Evolutionary conservation across 228 moss, liverwort and hornwort genomes (phyloP).

Genomic region (Sphagnum fallax): DNA sequence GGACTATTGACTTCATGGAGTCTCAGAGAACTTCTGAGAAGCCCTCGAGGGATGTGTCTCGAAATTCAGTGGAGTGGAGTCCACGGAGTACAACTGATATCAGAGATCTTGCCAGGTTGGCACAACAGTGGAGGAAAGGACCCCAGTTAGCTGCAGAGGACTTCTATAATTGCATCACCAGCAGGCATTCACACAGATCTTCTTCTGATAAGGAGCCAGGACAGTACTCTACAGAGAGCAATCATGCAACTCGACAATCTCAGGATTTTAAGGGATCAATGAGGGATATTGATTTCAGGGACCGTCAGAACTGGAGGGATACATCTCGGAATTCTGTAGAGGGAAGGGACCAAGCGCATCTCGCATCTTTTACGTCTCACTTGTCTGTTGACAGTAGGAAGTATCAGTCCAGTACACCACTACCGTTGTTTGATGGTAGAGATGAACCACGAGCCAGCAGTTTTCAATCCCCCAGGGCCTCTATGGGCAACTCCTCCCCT

Average conservation of each 20-base stretch:
- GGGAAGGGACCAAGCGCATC: slow-evolving; percentile 10
- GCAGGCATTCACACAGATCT: slow-evolving; percentile 18
- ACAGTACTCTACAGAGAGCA: no score
- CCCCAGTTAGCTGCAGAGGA: slow-evolving; percentile 13
- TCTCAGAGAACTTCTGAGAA: slow-evolving; percentile 30
- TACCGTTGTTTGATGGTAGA: slow-evolving; percentile 44
- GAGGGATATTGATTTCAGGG: slow-evolving; percentile 6
- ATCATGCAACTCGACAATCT: no score
- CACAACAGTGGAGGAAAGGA: slow-evolving; percentile 27
- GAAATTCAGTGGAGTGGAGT: slow-evolving; percentile 37
- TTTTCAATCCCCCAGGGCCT: slow-evolving; percentile 8
- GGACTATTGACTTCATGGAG: slow-evolving; percentile 41
- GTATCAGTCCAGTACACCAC: slow-evolving; percentile 5
- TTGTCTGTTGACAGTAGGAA: slow-evolving; percentile 13
- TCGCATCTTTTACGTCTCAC: slow-evolving; percentile 12
- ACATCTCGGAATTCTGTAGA: slow-evolving; percentile 10
- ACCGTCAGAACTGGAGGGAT: slow-evolving; percentile 7
- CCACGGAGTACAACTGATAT: slow-evolving; percentile 34
- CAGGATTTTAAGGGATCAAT: neutral
- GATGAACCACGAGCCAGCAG: slow-evolving; percentile 49
- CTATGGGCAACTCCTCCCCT: slow-evolving; percentile 14
- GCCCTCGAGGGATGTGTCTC: slow-evolving; percentile 12
- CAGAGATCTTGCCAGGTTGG: slow-evolving; percentile 33
- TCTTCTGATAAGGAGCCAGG: neutral
- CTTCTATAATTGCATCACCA: slow-evolving; percentile 7